A percentile compares a stretch with the other conserved stretches of the same genome.
These are phyloP conservation scores for Smittium mucronatum DNA, from an alignment of 371 early-diverging fungal species.

Conservation along the genomic window DNA sequence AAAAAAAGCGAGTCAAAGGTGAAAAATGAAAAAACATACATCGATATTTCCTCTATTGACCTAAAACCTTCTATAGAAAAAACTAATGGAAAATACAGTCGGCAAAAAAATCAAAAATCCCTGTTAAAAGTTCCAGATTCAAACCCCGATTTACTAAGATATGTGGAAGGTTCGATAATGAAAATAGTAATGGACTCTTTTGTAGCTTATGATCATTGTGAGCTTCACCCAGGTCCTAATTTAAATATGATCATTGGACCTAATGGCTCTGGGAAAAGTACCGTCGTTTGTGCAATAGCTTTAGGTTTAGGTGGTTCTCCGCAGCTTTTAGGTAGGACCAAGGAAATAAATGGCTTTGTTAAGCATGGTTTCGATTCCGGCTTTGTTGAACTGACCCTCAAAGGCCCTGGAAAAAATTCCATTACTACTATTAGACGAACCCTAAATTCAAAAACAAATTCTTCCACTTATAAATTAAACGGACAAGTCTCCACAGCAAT, in stretches of 20 bases:
- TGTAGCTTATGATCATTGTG: constrained; percentile 80
- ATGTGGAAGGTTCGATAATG: constrained; percentile 38
- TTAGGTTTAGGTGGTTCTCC: constrained; percentile 88
- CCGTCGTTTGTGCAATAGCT: constrained; percentile 94
- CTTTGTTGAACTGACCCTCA: constrained; percentile 43
- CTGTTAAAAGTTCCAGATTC: too few species aligned
- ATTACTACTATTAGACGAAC: constrained; percentile 47
- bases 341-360: constrained; percentile 79
- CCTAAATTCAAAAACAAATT: constrained; percentile 52
- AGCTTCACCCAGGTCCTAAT: constrained; percentile 77
- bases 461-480: constrained; percentile 65
- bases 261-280: constrained; percentile 98
- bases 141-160: not conserved
- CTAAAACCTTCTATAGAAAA: too few species aligned
- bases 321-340: constrained; percentile 71
- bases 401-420: constrained; percentile 32
- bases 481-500: constrained; percentile 46
- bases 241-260: constrained; percentile 97
- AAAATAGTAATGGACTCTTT: constrained; percentile 71
- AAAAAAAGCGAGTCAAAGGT: too few species aligned
- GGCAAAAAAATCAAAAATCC: too few species aligned
- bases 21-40: too few species aligned
- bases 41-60: too few species aligned
- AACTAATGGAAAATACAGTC: too few species aligned
- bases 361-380: constrained; percentile 76